A percentile compares a stretch with the other conserved stretches of the same genome.
phyloP scores from a whole-genome alignment of 139 green algal species.

The Micromonas commoda region DNA sequence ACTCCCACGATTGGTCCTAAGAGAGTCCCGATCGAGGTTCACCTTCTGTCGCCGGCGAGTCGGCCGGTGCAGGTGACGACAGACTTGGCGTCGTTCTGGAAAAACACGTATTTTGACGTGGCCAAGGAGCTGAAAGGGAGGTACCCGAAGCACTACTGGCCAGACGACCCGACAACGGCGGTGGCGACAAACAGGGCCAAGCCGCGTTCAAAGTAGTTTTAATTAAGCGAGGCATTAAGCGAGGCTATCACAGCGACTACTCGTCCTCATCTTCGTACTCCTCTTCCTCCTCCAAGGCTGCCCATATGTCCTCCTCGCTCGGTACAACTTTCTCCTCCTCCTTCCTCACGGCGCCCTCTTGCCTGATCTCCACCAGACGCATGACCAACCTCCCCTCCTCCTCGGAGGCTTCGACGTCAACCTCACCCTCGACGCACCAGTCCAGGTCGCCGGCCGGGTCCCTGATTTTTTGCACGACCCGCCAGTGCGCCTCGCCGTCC shows the following conservation, averaged over 20 bases:
- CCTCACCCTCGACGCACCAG: neutral
- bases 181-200: conserved; percentile 30
- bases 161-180: conserved; percentile 38
- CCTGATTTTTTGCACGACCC: neutral
- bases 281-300: neutral
- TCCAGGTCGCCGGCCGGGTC: neutral
- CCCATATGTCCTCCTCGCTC: neutral
- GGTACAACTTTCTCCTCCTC: neutral
- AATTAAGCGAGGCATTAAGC: neutral
- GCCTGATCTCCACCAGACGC: neutral
- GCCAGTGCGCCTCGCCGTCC: neutral
- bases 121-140: conserved; percentile 42
- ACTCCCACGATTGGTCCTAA: conserved; percentile 42
- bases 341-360: neutral
- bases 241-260: neutral
- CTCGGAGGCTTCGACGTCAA: neutral
- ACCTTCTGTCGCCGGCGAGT: conserved; percentile 46
- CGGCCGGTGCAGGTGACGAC: conserved; percentile 44
- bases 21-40: conserved; percentile 39
- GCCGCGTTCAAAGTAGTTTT: conserved; percentile 14
- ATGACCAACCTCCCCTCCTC: neutral
- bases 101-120: conserved; percentile 34
- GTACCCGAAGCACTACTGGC: conserved; percentile 52
- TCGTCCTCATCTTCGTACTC: neutral
- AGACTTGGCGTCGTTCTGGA: conserved; percentile 50